Percentiles rank a stretch among this genome's conserved stretches.
Evolutionary conservation across 1,139 yeast species (phyloP).

Genomic region (Nakaseomyces kungkrabaensis): DNA sequence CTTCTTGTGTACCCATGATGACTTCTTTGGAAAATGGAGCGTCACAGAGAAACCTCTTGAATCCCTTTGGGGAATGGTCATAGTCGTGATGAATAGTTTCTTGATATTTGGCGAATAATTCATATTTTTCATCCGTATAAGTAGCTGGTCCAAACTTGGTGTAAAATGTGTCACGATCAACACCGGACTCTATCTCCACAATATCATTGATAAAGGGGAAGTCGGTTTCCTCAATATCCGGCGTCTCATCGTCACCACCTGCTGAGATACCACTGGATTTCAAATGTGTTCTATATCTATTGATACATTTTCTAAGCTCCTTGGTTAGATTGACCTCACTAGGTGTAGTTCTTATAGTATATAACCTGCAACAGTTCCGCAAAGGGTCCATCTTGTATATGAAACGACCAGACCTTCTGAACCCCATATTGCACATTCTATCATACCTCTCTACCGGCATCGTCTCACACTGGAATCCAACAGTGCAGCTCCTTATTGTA

Average conservation of each 20-base stretch:
- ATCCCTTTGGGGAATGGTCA: constrained; percentile 38
- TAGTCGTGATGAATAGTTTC: constrained; percentile 54
- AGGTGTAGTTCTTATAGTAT: constrained; percentile 60
- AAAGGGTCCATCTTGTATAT: constrained; percentile 66
- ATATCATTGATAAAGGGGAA: constrained; percentile 33
- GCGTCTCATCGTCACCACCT: constrained; percentile 18
- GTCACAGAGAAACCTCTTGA: constrained; percentile 58
- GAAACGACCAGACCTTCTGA: constrained; percentile 67
- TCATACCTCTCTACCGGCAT: constrained; percentile 52
- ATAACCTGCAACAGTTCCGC: constrained; percentile 72
- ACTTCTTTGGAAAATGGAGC: constrained; percentile 43
- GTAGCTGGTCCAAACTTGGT: constrained; percentile 46
- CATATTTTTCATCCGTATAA: constrained; percentile 52
- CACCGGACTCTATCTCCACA: constrained; percentile 20
- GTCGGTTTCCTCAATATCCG: constrained; percentile 22
- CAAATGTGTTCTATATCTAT: constrained; percentile 42
- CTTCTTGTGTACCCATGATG: constrained; percentile 21
- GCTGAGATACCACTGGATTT: constrained; percentile 1
- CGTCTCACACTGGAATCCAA: constrained; percentile 42
- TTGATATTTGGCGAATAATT: constrained; percentile 63
- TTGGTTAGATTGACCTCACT: constrained; percentile 41
- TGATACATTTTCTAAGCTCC: constrained; percentile 57
- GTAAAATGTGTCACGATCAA: constrained; percentile 30
- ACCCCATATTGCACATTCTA: constrained; percentile 57
- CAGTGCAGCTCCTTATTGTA: constrained; percentile 22